These are phyloP conservation scores for Nissolia schottii DNA, from an alignment of 306 rosid species.

Conservation along the genomic window DNA sequence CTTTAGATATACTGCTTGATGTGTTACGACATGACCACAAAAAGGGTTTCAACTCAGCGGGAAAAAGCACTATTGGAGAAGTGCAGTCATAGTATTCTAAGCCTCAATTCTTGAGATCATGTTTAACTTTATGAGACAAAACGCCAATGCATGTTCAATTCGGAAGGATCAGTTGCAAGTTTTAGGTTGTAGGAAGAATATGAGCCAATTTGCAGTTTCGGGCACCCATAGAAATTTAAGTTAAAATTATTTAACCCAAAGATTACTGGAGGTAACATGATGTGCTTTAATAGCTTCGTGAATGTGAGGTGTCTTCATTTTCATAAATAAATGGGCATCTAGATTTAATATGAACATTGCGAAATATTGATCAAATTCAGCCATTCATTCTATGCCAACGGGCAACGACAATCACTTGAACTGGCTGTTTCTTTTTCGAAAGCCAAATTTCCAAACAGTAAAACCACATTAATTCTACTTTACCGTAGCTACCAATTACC, in stretches of 20 bases:
- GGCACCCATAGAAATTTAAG: neutral
- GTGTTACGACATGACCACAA: no score
- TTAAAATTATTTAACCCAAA: neutral
- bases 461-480: neutral
- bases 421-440: neutral
- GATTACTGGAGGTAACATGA: neutral
- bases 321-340: neutral
- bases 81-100: neutral
- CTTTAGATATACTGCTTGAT: neutral
- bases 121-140: neutral
- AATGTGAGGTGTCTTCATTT: neutral
- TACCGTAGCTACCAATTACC: neutral
- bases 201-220: neutral
- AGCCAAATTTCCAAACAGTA: neutral
- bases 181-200: neutral
- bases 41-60: no score
- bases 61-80: neutral
- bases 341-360: neutral
- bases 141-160: neutral
- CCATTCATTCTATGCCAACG: neutral
- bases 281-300: neutral
- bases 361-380: neutral
- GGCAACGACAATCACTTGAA: neutral
- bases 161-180: neutral
- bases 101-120: neutral